phyloP scores from a whole-genome alignment of 345 rosid species.

The Mangifera indica region DNA sequence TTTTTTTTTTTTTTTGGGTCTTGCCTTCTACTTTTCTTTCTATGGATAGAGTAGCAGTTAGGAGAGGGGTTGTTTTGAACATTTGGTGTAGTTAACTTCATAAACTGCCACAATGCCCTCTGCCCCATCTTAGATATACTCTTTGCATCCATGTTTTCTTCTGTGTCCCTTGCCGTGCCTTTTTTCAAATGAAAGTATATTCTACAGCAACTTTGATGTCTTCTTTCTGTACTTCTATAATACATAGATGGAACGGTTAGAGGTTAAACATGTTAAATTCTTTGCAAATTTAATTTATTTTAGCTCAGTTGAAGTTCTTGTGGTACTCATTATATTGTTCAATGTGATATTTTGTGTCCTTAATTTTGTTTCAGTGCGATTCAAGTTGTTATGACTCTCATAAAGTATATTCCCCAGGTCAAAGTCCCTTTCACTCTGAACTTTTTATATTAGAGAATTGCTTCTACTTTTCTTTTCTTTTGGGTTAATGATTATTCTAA shows the following conservation, averaged over 20 bases:
- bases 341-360: background rate
- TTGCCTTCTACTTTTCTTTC: no score
- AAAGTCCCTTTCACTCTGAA: constrained; percentile 10
- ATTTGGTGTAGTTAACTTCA: background rate
- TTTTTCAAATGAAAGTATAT: no score
- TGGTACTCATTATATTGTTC: background rate
- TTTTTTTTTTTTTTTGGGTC: no score
- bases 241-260: background rate
- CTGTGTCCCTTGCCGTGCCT: no score
- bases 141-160: background rate
- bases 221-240: no score
- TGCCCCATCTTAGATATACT: background rate
- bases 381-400: constrained; percentile 76
- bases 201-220: no score
- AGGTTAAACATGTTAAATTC: background rate
- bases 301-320: background rate
- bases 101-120: background rate
- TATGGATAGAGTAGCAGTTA: no score
- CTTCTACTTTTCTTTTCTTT: no score
- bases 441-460: no score
- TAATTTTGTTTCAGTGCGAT: constrained; percentile 59
- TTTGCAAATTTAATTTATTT: background rate
- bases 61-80: background rate
- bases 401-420: constrained; percentile 93
- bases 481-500: no score